Conservation (phyloP, 768 basidiomycete species). For the Collybiopsis confluens region DNA sequence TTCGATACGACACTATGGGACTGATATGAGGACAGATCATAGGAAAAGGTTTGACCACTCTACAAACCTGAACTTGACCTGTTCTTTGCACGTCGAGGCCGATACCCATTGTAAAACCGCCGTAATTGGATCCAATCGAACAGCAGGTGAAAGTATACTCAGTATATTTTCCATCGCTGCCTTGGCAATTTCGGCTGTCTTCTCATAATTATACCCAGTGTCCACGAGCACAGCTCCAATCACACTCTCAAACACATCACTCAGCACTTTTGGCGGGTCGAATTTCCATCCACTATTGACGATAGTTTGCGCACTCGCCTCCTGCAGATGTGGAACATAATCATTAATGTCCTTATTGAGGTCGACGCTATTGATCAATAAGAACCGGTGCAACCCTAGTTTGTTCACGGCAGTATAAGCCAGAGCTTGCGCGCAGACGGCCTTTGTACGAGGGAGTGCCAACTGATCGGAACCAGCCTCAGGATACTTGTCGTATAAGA, state of each 20-base stretch:
- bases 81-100: conserved; percentile 47
- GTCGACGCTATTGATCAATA: conserved; percentile 67
- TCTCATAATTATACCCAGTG: conserved; percentile 69
- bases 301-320: conserved; percentile 54
- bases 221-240: conserved; percentile 84
- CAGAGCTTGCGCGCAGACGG: conserved; percentile 71
- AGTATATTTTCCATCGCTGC: conserved; percentile 66
- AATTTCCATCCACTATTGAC: conserved; percentile 73
- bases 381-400: conserved; percentile 62
- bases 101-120: conserved; percentile 68
- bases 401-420: conserved; percentile 63
- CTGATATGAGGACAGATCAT: no score
- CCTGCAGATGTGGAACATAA: conserved; percentile 57
- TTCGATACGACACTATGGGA: conserved; percentile 8
- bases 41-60: conserved; percentile 16
- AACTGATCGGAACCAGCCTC: conserved; percentile 73
- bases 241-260: conserved; percentile 82
- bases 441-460: conserved; percentile 62
- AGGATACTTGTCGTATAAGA: conserved; percentile 68
- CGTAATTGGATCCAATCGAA: conserved; percentile 69
- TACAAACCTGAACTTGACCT: conserved; percentile 44
- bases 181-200: conserved; percentile 56
- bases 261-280: conserved; percentile 81
- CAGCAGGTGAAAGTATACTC: conserved; percentile 48
- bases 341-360: conserved; percentile 60